Base-by-base conservation (phyloP, 2,329 filamentous ascomycete species). In the Cytospora piceae region DNA sequence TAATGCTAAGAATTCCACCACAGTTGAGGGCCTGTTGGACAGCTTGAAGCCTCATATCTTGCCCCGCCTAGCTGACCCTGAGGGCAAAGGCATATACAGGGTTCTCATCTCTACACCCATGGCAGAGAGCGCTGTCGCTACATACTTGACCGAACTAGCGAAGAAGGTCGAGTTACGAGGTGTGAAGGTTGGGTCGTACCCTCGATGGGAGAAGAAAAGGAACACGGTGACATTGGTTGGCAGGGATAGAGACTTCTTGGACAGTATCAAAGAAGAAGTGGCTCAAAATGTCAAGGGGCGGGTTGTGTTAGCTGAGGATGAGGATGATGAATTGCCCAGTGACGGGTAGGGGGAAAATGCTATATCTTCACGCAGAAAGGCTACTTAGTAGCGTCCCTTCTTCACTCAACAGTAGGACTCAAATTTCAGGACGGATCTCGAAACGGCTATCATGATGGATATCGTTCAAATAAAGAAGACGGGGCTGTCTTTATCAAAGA, bases 111-210 rank as follows among this genome's bases (percentile, higher is more conserved):
- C 91, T 58, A 98, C 95, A 32, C 94, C 94, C 32, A 76, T 96
- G 77, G 82, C 91, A 0, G 95, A 99, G 82, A 97, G 93, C 77
- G 85, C 85, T 22, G 88, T 97, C 37, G 94, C 95, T 15, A 86
- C 83, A 22, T 97, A 92, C 75, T 81, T 99, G 73, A 94, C 93
- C 0, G 85, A 92, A 70, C 80, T 98, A 68, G 92, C 94, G 5
- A 84, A 81, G 32, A 87, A 87, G 75, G 90, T 94, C 27, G 90
- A 88, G 75, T 80, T 87, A 0, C 87, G 85, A 73, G 93, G 93
- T 3, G 85, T 98, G 73, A 98, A 98, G 80, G 93, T 98, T 20
- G 95, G 95, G 56, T 96, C 92, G 77, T 98, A 99, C 78, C 95
- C 95, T 42, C 83, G 93, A 63, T 97, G 94, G 93, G 92, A 91